phyloP scores from a whole-genome alignment of 352 stramenopile genomes.

The Pythium dissimile region DNA sequence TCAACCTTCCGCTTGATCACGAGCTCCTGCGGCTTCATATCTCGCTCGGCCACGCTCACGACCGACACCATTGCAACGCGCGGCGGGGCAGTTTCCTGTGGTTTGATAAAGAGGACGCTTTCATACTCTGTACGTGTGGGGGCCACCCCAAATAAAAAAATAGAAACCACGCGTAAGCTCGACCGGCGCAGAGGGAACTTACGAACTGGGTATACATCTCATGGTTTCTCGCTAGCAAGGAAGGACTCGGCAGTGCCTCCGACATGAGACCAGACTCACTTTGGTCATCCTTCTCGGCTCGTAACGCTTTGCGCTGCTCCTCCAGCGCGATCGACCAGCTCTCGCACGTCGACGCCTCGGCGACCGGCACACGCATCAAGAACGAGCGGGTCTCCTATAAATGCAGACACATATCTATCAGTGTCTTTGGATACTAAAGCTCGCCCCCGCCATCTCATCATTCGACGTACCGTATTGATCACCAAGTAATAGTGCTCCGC shows the following conservation, averaged over 20 bases:
- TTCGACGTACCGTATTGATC: slow-evolving; percentile 62
- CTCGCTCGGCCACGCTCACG: slow-evolving; percentile 54
- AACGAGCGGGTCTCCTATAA: slow-evolving; percentile 61
- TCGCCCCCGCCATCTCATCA: neutral
- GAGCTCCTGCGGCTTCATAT: slow-evolving; percentile 55
- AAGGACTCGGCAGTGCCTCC: slow-evolving; percentile 61
- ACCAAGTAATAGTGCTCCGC: slow-evolving; percentile 81
- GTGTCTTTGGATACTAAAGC: neutral
- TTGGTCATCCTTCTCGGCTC: slow-evolving; percentile 46
- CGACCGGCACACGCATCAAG: slow-evolving; percentile 66
- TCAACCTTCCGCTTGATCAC: slow-evolving; percentile 71
- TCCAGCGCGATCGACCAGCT: slow-evolving; percentile 84
- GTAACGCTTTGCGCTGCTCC: slow-evolving; percentile 73
- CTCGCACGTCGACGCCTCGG: slow-evolving; percentile 74
- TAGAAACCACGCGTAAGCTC: slow-evolving; percentile 23
- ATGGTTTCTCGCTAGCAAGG: slow-evolving; percentile 68
- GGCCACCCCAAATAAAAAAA: slow-evolving; percentile 5
- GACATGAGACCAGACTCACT: slow-evolving; percentile 39
- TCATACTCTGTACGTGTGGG: slow-evolving; percentile 51
- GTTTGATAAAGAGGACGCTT: slow-evolving; percentile 68
- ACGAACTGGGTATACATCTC: slow-evolving; percentile 80
- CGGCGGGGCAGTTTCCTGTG: slow-evolving; percentile 65
- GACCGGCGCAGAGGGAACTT: slow-evolving; percentile 35
- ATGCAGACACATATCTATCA: neutral
- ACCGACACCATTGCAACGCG: slow-evolving; percentile 76